Base-by-base conservation (phyloP, 768 basidiomycete genomes). In the Trametes coccinea region DNA sequence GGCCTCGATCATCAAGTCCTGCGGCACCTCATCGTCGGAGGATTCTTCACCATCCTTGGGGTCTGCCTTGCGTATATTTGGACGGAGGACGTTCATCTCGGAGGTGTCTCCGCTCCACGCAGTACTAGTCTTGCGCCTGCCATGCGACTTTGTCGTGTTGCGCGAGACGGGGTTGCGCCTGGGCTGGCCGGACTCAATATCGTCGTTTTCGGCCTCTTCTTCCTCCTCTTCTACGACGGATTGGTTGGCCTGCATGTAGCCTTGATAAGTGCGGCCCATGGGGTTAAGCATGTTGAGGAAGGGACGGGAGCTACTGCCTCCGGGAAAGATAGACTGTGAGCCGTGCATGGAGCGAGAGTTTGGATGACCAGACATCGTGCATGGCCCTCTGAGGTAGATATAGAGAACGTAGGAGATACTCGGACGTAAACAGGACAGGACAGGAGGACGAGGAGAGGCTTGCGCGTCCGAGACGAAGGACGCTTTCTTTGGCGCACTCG, bases 261-360 rank as follows among this genome's bases (percentile, higher is more conserved):
- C 92, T 63, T 86, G 85, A 70, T 92, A 85, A 34, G 80, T 75
- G 64, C 85, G 82, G 63, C 83, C 84, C 80, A 90, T 87, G 40
- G 92, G 90, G 71, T 93, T 93, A 39, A 94, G 78, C 82, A 90
- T 85, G 73, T 84, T 86, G 67, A 93, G 85, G 69, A 93, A 92
- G 1, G 90, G 88, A 34, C 87, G 84, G 37, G 90, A 91, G 69
- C 76, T 81, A 33, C 87, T 84, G n/a, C 77, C 76, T 47, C 72
- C 69, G 6, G 72, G 72, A 44, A 72, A 74, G 47, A 74, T 67
- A n/a, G 76, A 76, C 59, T 75, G 73, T 0, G 76, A 75, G 56
- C 68, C 61, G 61, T 72, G 67, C 48, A 72, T 60, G 9, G 71
- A 70, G 29, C 70, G 69, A 4, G 69, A 67, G 56, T 67, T 62